Base-by-base conservation (phyloP, 208 protist genomes). In the Crithidia bombi region DNA sequence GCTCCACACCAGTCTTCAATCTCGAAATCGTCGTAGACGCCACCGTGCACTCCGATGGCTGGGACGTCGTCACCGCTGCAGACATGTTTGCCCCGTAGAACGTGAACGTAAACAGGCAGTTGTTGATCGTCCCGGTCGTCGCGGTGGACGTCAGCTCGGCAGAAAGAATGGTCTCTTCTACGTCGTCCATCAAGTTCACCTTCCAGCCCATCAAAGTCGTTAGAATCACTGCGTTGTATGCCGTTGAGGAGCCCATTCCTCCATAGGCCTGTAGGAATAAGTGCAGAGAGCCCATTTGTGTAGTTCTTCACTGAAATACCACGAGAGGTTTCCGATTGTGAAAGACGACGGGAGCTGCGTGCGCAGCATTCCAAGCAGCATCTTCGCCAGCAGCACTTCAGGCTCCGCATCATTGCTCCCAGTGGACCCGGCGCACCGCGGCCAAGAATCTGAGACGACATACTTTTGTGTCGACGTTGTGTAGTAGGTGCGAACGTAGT, bases 71-170 rank as follows among this genome's bases (percentile, higher is more conserved):
- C 32, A 39, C 36, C 30, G 32, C 25, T 28, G 26, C 52, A 2
- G 66, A 69, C 41, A 69, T 44, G 33, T 81, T 69, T 11, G 19
- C 10, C 21, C 75, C 69, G 19, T 62, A 68, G 49, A 71, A 81
- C 39, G 69, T 52, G 38, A 81, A 65, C 23, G 71, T 77, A 30
- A 81, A 77, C 17, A 64, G 35, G 47, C 75, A 81, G 21, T 41
- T 65, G 33, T 69, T 65, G 19, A 55, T 58, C 2, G 21, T 43
- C 7, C 21, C 54, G 19, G 19, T 32, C 28, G 36, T 11, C 25
- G 6, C 21, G 19, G 7, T 35, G 23, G 62, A 28, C 9, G 57
- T 72, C 25, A 73, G 35, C 49, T 69, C 63, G 7, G 65, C 49
- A 23, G 69, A 71, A n/a, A 80, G 21, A 7, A 62, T 23, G 19